Evolutionary conservation across 2,329 filamentous ascomycete species (phyloP).

Genomic region (Aphanocladium album): DNA sequence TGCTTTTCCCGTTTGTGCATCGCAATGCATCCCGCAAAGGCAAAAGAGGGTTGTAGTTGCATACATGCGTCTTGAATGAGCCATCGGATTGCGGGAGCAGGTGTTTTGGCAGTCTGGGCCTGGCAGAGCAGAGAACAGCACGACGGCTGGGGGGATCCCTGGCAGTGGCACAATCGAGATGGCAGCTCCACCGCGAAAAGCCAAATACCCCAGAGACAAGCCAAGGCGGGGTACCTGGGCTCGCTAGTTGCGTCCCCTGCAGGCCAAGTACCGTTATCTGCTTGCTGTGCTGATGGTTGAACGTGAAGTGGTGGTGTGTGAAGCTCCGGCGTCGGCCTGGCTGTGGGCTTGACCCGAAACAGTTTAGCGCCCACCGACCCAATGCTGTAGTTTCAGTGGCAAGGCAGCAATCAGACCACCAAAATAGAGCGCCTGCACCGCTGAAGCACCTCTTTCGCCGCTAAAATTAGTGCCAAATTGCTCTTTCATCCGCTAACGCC

Average conservation of each 20-base stretch:
- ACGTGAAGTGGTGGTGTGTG: too few species aligned
- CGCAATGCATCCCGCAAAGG: too few species aligned
- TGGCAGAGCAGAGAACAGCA: too few species aligned
- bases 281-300: too few species aligned
- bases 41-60: neutral
- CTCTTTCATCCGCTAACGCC: neutral
- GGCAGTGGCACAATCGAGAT: constrained; percentile 7
- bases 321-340: constrained; percentile 3
- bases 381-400: too few species aligned
- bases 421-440: neutral
- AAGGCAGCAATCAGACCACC: neutral
- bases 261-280: neutral
- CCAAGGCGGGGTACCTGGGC: neutral
- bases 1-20: too few species aligned
- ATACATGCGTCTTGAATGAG: too few species aligned
- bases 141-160: neutral
- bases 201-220: constrained; percentile 2
- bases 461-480: neutral
- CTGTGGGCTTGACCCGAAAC: neutral
- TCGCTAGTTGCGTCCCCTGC: neutral
- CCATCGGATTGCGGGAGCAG: neutral
- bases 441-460: neutral
- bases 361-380: neutral
- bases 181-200: neutral
- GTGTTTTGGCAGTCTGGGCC: neutral